These are phyloP conservation scores for Macadamia tetraphylla DNA, from an alignment of 164 flowering plant genomes.

Conservation along the genomic window DNA sequence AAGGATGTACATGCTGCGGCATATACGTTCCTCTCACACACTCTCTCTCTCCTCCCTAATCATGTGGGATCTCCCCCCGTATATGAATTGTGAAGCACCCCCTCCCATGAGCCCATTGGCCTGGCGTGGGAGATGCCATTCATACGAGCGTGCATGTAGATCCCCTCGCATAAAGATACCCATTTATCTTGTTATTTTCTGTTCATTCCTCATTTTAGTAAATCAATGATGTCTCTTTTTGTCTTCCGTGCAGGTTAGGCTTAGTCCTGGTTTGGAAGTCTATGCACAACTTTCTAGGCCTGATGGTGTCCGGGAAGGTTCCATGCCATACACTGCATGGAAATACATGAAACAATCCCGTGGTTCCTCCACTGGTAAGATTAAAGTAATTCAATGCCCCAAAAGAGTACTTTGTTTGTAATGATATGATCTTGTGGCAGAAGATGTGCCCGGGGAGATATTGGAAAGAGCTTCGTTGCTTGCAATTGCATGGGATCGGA, in stretches of 20 bases:
- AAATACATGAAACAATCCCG: slow-evolving; percentile 40
- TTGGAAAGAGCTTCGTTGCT: slow-evolving; percentile 65
- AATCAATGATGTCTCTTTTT: slow-evolving; percentile 10
- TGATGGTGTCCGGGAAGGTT: slow-evolving; percentile 86
- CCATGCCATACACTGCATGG: slow-evolving; percentile 98
- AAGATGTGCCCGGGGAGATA: slow-evolving; percentile 33
- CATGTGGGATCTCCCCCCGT: too few species aligned
- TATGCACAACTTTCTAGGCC: slow-evolving; percentile 85
- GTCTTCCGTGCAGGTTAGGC: slow-evolving; percentile 54
- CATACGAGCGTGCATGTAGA: too few species aligned
- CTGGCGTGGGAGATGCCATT: too few species aligned
- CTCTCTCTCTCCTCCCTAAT: too few species aligned
- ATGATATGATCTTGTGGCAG: slow-evolving; percentile 30
- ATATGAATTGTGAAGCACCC: too few species aligned
- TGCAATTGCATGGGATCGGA: slow-evolving; percentile 94
- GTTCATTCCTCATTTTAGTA: not conserved
- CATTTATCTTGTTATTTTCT: slow-evolving; percentile 19
- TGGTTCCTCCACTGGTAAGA: slow-evolving; percentile 54
- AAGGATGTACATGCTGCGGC: too few species aligned
- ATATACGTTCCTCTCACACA: too few species aligned
- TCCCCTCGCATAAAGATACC: slow-evolving; percentile 10
- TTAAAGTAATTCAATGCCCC: not conserved
- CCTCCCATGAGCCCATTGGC: too few species aligned
- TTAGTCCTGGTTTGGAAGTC: slow-evolving; percentile 59
- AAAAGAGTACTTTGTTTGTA: slow-evolving; percentile 5